phyloP scores from a whole-genome alignment of 2,329 filamentous ascomycete species.

The Ophiostoma himal-ulmi region DNA sequence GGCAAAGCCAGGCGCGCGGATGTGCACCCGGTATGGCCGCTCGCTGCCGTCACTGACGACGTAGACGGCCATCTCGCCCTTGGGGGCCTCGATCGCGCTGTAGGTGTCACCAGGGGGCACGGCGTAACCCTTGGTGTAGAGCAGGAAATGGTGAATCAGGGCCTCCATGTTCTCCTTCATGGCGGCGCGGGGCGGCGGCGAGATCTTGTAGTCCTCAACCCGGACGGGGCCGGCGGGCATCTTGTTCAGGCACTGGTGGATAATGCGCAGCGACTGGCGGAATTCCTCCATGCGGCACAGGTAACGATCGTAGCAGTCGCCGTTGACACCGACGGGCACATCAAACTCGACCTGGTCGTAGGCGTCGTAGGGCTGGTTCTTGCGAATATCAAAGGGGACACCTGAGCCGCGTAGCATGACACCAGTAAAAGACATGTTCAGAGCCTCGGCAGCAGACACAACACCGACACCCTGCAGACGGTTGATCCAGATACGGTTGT shows the following conservation, averaged over 20 bases:
- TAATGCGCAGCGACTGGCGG: slow-evolving; percentile 94
- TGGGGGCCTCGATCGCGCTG: slow-evolving; percentile 96
- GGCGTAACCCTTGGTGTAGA: slow-evolving; percentile 97
- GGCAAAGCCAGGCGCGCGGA: slow-evolving; percentile 92
- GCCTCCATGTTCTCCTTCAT: slow-evolving; percentile 99
- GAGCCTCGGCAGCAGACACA: slow-evolving; percentile 83
- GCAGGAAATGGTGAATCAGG: slow-evolving; percentile 96
- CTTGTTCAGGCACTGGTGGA: slow-evolving; percentile 98
- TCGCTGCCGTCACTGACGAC: slow-evolving; percentile 94
- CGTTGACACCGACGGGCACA: slow-evolving; percentile 90
- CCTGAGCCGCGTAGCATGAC: slow-evolving; percentile 97
- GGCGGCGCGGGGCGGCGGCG: slow-evolving; percentile 86
- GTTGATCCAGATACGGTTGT: slow-evolving; percentile 99
- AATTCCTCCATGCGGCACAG: slow-evolving; percentile 99
- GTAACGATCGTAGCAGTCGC: slow-evolving; percentile 98
- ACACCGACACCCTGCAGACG: slow-evolving; percentile 88
- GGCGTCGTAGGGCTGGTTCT: slow-evolving; percentile 94
- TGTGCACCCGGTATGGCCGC: slow-evolving; percentile 95
- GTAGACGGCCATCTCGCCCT: slow-evolving; percentile 99
- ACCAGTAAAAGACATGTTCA: slow-evolving; percentile 94
- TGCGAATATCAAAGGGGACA: slow-evolving; percentile 92
- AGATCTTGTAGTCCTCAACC: slow-evolving; percentile 98
- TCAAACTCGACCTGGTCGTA: slow-evolving; percentile 98
- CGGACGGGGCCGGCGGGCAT: slow-evolving; percentile 93
- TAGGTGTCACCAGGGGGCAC: slow-evolving; percentile 98